phyloP scores from a whole-genome alignment of 2,329 filamentous ascomycete genomes.

The Fusarium sp. region DNA sequence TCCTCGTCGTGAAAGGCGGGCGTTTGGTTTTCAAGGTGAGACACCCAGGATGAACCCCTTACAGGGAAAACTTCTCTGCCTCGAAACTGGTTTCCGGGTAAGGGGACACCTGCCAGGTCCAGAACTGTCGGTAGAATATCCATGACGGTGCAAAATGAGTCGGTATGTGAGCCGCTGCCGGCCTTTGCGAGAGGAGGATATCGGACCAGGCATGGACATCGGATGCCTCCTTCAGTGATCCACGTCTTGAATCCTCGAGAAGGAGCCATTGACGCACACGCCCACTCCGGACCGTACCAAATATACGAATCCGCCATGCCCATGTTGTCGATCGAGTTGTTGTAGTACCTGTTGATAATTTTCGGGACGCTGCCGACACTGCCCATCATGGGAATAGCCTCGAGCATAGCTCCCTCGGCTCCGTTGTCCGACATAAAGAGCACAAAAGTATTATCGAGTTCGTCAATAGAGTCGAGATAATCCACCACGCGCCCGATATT shows the following conservation, averaged over 20 bases:
- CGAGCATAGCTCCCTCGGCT: constrained; percentile 51
- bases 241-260: constrained; percentile 55
- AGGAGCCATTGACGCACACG: constrained; percentile 57
- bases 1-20: constrained; percentile 60
- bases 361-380: constrained; percentile 30
- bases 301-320: constrained; percentile 70
- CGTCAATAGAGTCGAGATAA: constrained; percentile 57
- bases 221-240: constrained; percentile 50
- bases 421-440: constrained; percentile 20
- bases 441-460: constrained; percentile 17
- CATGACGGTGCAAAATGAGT: constrained; percentile 60
- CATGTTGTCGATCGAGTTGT: constrained; percentile 66
- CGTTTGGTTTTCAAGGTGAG: constrained; percentile 50
- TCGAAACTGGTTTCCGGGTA: constrained; percentile 54
- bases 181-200: constrained; percentile 49
- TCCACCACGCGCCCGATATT: constrained; percentile 67
- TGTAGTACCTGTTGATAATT: constrained; percentile 59
- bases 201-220: constrained; percentile 39
- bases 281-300: constrained; percentile 73
- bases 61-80: constrained; percentile 65
- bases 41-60: constrained; percentile 57
- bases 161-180: constrained; percentile 52
- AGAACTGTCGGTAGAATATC: constrained; percentile 65
- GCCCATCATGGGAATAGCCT: constrained; percentile 66
- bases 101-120: constrained; percentile 60